Conservation (phyloP, 2,329 filamentous ascomycete species). For the Dichotomopilus funicola region DNA sequence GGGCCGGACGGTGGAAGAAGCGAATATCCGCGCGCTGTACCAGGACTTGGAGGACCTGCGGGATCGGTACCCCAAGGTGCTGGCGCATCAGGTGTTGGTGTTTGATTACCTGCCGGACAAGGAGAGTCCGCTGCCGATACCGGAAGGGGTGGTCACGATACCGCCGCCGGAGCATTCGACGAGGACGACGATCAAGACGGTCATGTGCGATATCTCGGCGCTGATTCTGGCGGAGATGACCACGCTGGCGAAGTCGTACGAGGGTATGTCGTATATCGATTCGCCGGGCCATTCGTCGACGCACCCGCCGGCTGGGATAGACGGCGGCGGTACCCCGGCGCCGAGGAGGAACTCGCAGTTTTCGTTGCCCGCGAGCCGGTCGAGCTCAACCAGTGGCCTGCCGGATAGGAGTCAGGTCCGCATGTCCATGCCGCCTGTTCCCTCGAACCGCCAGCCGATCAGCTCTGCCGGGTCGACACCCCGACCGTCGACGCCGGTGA, state of each 20-base stretch:
- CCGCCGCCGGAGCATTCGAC: conserved; percentile 63
- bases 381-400: conserved; percentile 46
- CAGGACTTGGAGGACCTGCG: conserved; percentile 65
- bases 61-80: conserved; percentile 66
- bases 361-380: conserved; percentile 41
- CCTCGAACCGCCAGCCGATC: conserved; percentile 40
- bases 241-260: conserved; percentile 63
- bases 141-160: conserved; percentile 64
- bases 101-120: conserved; percentile 61
- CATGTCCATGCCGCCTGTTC: conserved; percentile 75
- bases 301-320: conserved; percentile 36
- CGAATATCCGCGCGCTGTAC: conserved; percentile 52
- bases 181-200: conserved; percentile 72
- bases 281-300: conserved; percentile 56
- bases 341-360: conserved; percentile 52
- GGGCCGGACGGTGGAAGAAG: conserved; percentile 46
- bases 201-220: conserved; percentile 73
- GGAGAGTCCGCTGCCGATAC: conserved; percentile 47
- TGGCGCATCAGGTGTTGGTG: conserved; percentile 71
- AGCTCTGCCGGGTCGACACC: conserved; percentile 40
- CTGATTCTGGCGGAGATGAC: conserved; percentile 70
- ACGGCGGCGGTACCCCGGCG: conserved; percentile 36
- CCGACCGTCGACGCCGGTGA: conserved; percentile 44
- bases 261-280: conserved; percentile 68
- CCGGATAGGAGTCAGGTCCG: conserved; percentile 57